Evolutionary conservation across 495 filamentous ascomycete species (phyloP).

Genomic region (Lasiosphaeria miniovina): DNA sequence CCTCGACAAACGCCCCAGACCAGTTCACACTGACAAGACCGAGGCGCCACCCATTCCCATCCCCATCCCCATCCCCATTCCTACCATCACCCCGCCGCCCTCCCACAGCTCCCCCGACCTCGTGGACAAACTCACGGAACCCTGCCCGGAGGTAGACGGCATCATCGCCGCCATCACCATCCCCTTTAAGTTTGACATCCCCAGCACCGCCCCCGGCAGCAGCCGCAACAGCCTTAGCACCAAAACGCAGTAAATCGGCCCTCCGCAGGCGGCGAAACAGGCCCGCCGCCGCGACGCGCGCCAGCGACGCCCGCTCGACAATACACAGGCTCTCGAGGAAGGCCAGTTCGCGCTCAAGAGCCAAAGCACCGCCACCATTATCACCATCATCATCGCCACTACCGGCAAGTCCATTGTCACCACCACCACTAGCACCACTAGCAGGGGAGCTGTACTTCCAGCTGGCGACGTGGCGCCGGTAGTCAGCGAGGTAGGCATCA

Average conservation of each 20-base stretch:
- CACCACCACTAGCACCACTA: constrained; percentile 13
- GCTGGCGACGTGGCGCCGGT: constrained; percentile 26
- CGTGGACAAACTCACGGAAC: constrained; percentile 30
- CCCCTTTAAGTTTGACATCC: too few relatives aligned
- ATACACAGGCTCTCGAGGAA: constrained; percentile 35
- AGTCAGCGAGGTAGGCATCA: constrained; percentile 33
- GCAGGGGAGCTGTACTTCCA: constrained; percentile 25
- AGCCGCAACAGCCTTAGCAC: constrained; percentile 20
- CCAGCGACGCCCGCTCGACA: constrained; percentile 36
- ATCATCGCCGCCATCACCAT: too few relatives aligned
- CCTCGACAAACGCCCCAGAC: constrained; percentile 40
- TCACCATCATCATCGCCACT: too few relatives aligned
- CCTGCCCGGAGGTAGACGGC: constrained; percentile 28
- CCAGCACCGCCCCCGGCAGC: too few relatives aligned
- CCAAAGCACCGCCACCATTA: too few relatives aligned
- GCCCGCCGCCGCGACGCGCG: constrained; percentile 29
- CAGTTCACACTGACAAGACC: constrained; percentile 46
- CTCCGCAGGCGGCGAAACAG: constrained; percentile 33
- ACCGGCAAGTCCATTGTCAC: too few relatives aligned
- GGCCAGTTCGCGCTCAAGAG: constrained; percentile 31
- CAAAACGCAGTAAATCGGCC: constrained; percentile 24
- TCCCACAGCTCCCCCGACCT: neutral
- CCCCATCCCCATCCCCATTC: neutral
- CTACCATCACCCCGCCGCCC: neutral
- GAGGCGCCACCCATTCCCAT: constrained; percentile 25